Evolutionary conservation across 495 filamentous ascomycete species (phyloP), one percentile per base, ranked within the genome.

Genomic region (Penicillium psychrofluorescens): DNA sequence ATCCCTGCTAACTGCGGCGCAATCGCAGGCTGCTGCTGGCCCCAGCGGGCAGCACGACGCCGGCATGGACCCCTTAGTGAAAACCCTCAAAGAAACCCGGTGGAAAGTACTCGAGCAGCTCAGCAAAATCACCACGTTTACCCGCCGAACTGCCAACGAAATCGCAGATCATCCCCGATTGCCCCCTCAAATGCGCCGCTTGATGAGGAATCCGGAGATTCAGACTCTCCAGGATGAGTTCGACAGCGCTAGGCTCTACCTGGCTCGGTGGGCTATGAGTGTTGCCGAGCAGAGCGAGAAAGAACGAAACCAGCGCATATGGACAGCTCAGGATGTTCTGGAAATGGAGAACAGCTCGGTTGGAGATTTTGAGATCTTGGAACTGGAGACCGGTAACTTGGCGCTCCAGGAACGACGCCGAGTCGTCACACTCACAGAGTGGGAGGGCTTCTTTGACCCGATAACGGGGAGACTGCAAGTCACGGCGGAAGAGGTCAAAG

Each of bases 201-300:
- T 98, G 57, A 79, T 97, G 70, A 78, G 81, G 54, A 95, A 94
- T 44, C 94, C 92, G 1, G 90, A 98, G 58, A 90, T 98, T 9
- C 90, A 95, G 63, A 95, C 88, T 0, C 53, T 98, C 37, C 88
- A 92, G 59, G 90, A 96, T 47, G 92, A 98, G 59, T 98, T 97
- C 50, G 94, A 97, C 64, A 95, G 88, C 54, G 92, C 94, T 6
- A 76, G 92, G 48, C 69, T 98, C 32, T 98, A 98, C 54, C 72
- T 98, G 15, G 92, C 92, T 3, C 74, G 92, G 36, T 98, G 92
- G 92, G 92, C 92, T 0, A 97, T 97, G 92, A 94, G 88, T 1
- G 94, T 98, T 42, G 89, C 91, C 0, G 92, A 98, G 61, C 92
- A 97, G 67, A 87, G 89, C 55, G 92, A 98, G 59, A 72, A 79